Evolutionary conservation across 1,284 basidiomycete genomes (phyloP), one percentile per base, ranked within the genome.

Genomic region (Mrakiaceae sp.): DNA sequence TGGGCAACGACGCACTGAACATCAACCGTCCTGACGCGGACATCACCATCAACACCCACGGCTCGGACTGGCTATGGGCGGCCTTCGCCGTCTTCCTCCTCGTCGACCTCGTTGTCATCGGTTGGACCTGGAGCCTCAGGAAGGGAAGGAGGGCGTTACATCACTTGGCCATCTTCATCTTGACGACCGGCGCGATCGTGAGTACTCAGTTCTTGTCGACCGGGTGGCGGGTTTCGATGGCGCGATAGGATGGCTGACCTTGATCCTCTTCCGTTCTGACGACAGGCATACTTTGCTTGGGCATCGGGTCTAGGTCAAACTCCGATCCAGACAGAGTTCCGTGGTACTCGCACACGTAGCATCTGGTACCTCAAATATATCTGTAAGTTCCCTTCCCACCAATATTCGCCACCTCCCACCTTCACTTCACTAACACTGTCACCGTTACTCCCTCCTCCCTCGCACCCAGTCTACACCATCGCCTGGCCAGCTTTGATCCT

Each of bases 401-500:
- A 42, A 39, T 43, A 39, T 27, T 49, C 46, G 48, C 46, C 11
- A 3, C 40, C 8, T 9, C 9, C 8, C n/a, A 55, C 10, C 2
- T 52, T 16, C 7, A 10, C 2, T 7, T 55, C 54, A 42, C 39
- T 10, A 8, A 4, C 27, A 43, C 27, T 3, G 40, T 7, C 27
- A 43, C 40, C 43, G 5, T 10, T 4, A 14, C 3, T 14, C 14
- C 39, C 7, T 39, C 9, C 43, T 42, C 40, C 3, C 40, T 43
- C n/a, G 11, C 2, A 43, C 48, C 5, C 12, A n/a, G 40, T 16
- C 12, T 57, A 57, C 55, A 16, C 55, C 4, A 40, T 84, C 75
- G 83, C 80, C 60, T 81, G 81, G 11, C 84, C 84, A 2, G 72
- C 82, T 11, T 71, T 85, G 5, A 76, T 85, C 5, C 77, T 84